Evolutionary conservation across 129 eudicot species (phyloP).

Genomic region (Gnaphalium uliginosum): DNA sequence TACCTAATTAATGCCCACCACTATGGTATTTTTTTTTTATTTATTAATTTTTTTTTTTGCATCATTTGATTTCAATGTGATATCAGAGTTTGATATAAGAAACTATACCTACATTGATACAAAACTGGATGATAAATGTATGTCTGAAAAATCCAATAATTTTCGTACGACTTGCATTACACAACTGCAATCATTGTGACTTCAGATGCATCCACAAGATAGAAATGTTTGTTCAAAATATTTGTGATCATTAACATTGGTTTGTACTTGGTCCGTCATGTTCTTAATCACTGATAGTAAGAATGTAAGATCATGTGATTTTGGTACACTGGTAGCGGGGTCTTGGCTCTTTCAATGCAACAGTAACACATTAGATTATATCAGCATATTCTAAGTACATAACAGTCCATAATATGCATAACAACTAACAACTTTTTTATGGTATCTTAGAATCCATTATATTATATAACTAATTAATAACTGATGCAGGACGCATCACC

Average conservation of each 20-base stretch:
- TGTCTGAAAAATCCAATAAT: background rate
- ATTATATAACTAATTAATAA: background rate
- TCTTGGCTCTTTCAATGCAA: background rate
- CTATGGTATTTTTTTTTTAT: background rate
- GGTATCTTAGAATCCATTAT: background rate
- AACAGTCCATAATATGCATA: background rate
- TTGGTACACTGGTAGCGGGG: background rate
- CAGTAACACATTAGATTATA: background rate
- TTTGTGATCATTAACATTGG: background rate
- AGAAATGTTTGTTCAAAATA: background rate
- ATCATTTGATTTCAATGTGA: background rate
- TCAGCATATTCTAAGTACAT: background rate
- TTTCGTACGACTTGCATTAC: background rate
- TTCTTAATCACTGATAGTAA: no score
- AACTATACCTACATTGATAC: background rate
- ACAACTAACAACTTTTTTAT: background rate
- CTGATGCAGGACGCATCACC: no score
- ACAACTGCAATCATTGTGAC: background rate
- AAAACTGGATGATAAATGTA: background rate
- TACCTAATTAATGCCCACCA: background rate
- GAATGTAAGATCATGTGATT: background rate
- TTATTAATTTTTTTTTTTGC: background rate
- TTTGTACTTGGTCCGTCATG: background rate
- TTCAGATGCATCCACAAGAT: background rate
- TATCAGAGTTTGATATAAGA: no score